Base-by-base conservation (phyloP, 345 rosid genomes). In the Gossypium longicalyx region DNA sequence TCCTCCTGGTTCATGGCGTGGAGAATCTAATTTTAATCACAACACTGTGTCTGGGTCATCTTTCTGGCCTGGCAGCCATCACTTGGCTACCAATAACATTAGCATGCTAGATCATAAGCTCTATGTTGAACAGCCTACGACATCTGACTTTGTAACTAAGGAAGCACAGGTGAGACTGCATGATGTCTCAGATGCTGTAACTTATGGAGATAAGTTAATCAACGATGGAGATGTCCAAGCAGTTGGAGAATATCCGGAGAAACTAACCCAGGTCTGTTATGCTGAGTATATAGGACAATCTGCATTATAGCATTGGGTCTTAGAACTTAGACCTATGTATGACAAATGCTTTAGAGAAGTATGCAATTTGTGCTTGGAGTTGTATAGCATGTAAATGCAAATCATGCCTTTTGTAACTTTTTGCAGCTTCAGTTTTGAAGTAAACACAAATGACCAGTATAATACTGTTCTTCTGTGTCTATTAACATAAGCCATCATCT, bases 121-220 rank as follows among this genome's bases (percentile, higher is more conserved):
- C 60, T 25, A 19, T 75, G 66, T 25, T 70, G 84, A 68, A 44
- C 80, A 62, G 61, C 79, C 79, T 78, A 20, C 61, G 60, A 81
- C 79, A 57, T 63, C 85, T 57, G 87, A 83, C 64, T 77, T 77
- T 57, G 71, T 60, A 27, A 48, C 71, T 45, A 83, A 77, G 47
- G 75, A 71, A 60, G 77, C 80, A 45, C 81, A 77, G 73, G 75
- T 80, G 78, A 78, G 72, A 73, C 64, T 78, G 72, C 83, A 80
- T 62, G 38, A 80, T 49, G 80, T 57, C 54, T 70, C 74, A 13
- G 79, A 72, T 78, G 27, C 22, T 71, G 68, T 79, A 53, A 68
- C 74, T 29, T 34, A 70, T 76, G 76, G 71, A 64, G 78, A 76
- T 71, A 67, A 77, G 79, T 81, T 75, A 45, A 51, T 60, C 29